phyloP scores from a whole-genome alignment of 2,329 filamentous ascomycete species.

The Phialocephala sp. region DNA sequence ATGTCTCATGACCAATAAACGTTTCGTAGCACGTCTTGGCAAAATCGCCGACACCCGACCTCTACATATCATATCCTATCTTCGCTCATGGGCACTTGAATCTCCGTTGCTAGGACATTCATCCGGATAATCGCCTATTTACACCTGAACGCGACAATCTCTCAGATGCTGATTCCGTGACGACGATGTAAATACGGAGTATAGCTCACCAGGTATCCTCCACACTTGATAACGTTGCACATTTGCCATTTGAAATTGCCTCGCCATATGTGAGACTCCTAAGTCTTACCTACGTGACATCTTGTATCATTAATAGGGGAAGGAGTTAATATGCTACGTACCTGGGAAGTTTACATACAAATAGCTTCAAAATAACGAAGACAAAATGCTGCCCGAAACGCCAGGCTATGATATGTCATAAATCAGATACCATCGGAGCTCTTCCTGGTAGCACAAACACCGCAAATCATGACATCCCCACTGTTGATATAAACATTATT shows the following conservation, averaged over 20 bases:
- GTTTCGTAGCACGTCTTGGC: neutral
- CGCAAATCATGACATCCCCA: constrained; percentile 72
- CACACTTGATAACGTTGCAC: neutral
- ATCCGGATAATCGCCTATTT: neutral
- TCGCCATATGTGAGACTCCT: neutral
- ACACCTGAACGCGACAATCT: too few relatives aligned
- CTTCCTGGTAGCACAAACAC: constrained; percentile 62
- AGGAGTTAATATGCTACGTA: neutral
- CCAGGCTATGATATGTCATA: constrained; percentile 1
- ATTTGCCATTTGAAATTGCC: neutral
- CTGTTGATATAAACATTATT: constrained; percentile 68
- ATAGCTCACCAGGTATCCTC: too few relatives aligned
- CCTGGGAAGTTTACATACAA: neutral
- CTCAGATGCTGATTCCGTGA: too few relatives aligned
- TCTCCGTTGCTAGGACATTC: neutral
- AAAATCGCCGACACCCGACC: neutral
- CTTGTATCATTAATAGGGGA: neutral
- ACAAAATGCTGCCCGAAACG: neutral
- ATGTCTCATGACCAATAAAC: neutral
- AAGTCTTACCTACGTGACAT: neutral
- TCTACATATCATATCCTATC: neutral
- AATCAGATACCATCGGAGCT: constrained; percentile 13
- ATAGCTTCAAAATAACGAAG: neutral
- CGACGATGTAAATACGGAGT: too few relatives aligned
- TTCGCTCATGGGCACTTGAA: neutral